These are phyloP conservation scores for Phytophthora fragariaefolia DNA, from an alignment of 352 stramenopile species.

Conservation along the genomic window DNA sequence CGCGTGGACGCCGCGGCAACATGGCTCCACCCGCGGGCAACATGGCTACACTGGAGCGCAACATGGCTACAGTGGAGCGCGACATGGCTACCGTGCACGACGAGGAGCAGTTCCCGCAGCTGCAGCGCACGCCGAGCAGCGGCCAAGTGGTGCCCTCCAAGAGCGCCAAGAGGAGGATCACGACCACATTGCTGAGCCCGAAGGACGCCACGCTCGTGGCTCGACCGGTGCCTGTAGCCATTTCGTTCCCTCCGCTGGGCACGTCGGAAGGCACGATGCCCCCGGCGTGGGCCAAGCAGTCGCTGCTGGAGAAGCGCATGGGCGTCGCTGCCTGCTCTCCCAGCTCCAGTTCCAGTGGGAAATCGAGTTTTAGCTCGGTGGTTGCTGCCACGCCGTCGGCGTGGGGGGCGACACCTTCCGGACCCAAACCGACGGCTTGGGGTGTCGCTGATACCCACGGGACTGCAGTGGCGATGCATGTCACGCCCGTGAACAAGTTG, in stretches of 20 bases:
- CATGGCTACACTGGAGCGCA: not conserved
- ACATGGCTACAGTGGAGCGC: conserved; percentile 14
- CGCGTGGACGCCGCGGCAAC: not conserved
- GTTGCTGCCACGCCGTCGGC: not conserved
- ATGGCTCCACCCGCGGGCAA: conserved; percentile 4
- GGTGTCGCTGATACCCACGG: not conserved
- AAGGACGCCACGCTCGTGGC: conserved; percentile 33
- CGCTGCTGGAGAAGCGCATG: conserved; percentile 20
- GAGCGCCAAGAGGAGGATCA: conserved; percentile 38
- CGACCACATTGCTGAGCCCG: conserved; percentile 49
- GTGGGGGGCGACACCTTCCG: not conserved
- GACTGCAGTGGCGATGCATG: not conserved
- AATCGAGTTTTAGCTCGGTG: too few species aligned
- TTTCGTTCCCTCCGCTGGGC: not conserved
- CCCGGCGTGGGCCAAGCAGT: conserved; percentile 48
- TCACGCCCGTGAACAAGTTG: conserved; percentile 5
- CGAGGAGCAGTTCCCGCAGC: conserved; percentile 38
- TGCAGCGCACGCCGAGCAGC: conserved; percentile 8
- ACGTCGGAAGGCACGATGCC: conserved; percentile 9
- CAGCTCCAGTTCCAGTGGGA: conserved; percentile 5
- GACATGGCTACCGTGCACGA: too few species aligned
- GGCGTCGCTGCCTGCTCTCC: not conserved
- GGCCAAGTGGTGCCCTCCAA: conserved; percentile 13
- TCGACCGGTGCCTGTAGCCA: conserved; percentile 29
- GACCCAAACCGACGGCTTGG: conserved; percentile 1